phyloP scores from a whole-genome alignment of 257 asterid genomes.

The Nicotiana otophora region DNA sequence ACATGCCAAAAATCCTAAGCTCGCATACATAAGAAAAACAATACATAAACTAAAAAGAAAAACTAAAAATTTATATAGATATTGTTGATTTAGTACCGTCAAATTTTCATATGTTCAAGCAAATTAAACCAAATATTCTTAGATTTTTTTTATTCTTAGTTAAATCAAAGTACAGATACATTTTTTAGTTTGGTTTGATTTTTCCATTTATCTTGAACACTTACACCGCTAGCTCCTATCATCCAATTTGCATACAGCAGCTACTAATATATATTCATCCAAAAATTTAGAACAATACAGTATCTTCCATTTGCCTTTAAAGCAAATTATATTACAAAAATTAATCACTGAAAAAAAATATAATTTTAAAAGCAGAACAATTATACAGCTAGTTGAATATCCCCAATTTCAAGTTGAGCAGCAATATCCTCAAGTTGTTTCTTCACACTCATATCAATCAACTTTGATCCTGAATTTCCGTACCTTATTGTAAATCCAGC shows the following conservation, averaged over 20 bases:
- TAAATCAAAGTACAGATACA: background rate
- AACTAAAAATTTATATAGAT: background rate
- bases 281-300: background rate
- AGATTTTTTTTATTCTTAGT: background rate
- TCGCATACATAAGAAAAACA: background rate
- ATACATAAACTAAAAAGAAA: too few relatives aligned
- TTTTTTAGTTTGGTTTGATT: background rate
- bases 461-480: constrained; percentile 62
- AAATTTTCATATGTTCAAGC: background rate
- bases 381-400: constrained; percentile 51
- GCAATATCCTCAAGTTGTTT: constrained; percentile 82
- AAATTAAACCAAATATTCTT: background rate
- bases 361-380: background rate
- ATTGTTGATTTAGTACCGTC: background rate
- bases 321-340: constrained; percentile 7
- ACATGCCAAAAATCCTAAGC: background rate
- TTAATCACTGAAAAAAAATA: background rate
- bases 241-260: background rate
- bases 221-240: background rate
- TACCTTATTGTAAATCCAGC: constrained; percentile 86
- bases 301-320: background rate
- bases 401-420: constrained; percentile 64
- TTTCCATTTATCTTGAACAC: background rate
- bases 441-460: constrained; percentile 89
- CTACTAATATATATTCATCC: background rate